These are phyloP conservation scores for Leersia perrieri DNA, from an alignment of 176 grass and related monocot genomes.

Conservation along the genomic window DNA sequence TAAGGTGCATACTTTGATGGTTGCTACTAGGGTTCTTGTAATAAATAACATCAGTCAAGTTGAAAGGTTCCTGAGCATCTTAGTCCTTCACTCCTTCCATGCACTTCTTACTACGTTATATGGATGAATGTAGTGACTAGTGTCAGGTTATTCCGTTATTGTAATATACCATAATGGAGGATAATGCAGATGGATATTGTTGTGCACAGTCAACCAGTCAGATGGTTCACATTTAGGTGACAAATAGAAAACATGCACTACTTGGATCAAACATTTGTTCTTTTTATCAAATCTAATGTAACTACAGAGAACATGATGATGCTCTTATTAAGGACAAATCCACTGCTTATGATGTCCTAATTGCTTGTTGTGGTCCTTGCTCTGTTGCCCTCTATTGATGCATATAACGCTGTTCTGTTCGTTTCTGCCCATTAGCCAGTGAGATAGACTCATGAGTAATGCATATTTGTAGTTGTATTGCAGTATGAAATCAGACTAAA, in stretches of 20 bases:
- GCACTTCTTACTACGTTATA: background rate
- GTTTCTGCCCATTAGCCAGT: background rate
- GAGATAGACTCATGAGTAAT: constrained; percentile 14
- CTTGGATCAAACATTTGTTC: background rate
- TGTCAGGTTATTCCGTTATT: background rate
- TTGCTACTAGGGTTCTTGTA: background rate
- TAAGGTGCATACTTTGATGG: background rate
- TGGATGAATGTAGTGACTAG: background rate
- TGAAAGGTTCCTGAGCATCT: background rate
- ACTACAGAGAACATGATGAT: constrained; percentile 1
- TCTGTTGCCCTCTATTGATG: background rate
- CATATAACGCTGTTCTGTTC: background rate
- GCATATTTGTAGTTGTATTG: constrained; percentile 22
- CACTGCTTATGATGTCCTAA: background rate
- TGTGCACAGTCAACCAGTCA: background rate
- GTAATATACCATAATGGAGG: constrained; percentile 1
- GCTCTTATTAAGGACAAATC: background rate
- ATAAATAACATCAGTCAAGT: background rate
- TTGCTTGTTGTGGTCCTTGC: background rate
- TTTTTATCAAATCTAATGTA: background rate
- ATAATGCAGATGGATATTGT: constrained; percentile 9
- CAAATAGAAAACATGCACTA: background rate
- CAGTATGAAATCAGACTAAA: constrained; percentile 15
- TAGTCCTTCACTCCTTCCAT: background rate
- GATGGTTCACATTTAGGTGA: background rate